Conservation (phyloP, 805 yeast genomes). For the Saccharomyces paradoxus region DNA sequence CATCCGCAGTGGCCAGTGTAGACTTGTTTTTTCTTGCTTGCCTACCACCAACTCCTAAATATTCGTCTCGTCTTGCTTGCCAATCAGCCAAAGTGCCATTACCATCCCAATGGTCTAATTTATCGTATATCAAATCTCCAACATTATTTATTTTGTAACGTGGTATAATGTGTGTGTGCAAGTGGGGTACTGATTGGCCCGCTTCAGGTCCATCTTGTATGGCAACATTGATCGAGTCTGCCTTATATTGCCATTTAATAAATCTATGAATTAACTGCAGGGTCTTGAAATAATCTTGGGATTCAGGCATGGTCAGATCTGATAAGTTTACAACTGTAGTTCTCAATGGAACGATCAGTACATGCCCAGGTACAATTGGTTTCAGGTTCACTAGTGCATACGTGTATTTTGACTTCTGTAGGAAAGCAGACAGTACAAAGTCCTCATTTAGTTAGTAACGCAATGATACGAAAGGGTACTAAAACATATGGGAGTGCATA, state of each 20-base stretch:
- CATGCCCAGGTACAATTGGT: conserved; percentile 93
- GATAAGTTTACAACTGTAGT: conserved; percentile 50
- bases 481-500: conserved; percentile 6
- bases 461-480: background rate
- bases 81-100: conserved; percentile 22
- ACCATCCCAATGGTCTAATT: conserved; percentile 53
- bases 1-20: background rate
- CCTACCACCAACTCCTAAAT: conserved; percentile 18
- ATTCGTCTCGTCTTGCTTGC: conserved; percentile 25
- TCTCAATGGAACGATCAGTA: conserved; percentile 77
- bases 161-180: conserved; percentile 91
- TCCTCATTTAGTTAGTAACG: background rate
- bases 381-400: conserved; percentile 85
- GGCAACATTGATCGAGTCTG: conserved; percentile 81
- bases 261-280: conserved; percentile 64
- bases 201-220: conserved; percentile 96
- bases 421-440: background rate
- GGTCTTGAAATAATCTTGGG: conserved; percentile 67
- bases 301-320: conserved; percentile 66
- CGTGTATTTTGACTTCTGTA: conserved; percentile 49
- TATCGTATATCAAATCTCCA: conserved; percentile 68
- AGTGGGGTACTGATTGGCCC: conserved; percentile 93
- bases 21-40: conserved; percentile 23
- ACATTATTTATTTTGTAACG: conserved; percentile 49
- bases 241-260: conserved; percentile 57